phyloP scores from a whole-genome alignment of 2,329 filamentous ascomycete genomes.

The Alternaria sp. region DNA sequence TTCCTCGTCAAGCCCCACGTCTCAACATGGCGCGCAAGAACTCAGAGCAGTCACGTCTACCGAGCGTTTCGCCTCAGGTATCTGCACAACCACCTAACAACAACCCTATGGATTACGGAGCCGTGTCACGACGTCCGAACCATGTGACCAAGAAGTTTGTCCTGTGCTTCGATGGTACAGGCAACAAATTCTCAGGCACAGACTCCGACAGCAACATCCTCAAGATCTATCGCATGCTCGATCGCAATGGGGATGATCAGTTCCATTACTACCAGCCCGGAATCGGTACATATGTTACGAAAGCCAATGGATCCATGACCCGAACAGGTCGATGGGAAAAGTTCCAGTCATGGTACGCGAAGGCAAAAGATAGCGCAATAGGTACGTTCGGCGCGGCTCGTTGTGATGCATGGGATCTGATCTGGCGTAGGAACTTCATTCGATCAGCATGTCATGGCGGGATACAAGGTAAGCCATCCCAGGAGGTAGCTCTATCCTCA shows the following conservation, averaged over 20 bases:
- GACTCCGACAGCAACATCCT: constrained; percentile 58
- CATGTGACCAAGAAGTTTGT: constrained; percentile 64
- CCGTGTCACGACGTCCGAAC: constrained; percentile 10
- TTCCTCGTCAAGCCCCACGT: not conserved
- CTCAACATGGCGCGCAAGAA: constrained; percentile 8
- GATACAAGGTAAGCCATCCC: constrained; percentile 73
- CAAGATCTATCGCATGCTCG: constrained; percentile 74
- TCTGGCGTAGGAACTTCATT: constrained; percentile 69
- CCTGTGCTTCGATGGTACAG: constrained; percentile 54
- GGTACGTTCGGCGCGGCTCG: constrained; percentile 14
- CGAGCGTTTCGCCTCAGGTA: constrained; percentile 11
- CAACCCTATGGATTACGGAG: constrained; percentile 19
- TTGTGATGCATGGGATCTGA: constrained; percentile 1
- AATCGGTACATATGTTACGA: constrained; percentile 74
- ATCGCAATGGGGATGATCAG: constrained; percentile 67
- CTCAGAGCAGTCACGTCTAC: constrained; percentile 6
- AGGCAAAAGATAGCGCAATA: constrained; percentile 79
- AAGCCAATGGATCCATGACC: constrained; percentile 55
- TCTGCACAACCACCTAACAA: constrained; percentile 4
- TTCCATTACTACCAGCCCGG: constrained; percentile 56
- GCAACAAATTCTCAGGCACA: constrained; percentile 51
- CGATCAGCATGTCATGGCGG: constrained; percentile 81
- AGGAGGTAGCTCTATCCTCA: not conserved
- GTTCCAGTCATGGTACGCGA: constrained; percentile 70
- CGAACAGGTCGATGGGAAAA: constrained; percentile 64